These are phyloP conservation scores for Aspergillus jensenii DNA, from an alignment of 2,329 filamentous ascomycete genomes.

Conservation along the genomic window DNA sequence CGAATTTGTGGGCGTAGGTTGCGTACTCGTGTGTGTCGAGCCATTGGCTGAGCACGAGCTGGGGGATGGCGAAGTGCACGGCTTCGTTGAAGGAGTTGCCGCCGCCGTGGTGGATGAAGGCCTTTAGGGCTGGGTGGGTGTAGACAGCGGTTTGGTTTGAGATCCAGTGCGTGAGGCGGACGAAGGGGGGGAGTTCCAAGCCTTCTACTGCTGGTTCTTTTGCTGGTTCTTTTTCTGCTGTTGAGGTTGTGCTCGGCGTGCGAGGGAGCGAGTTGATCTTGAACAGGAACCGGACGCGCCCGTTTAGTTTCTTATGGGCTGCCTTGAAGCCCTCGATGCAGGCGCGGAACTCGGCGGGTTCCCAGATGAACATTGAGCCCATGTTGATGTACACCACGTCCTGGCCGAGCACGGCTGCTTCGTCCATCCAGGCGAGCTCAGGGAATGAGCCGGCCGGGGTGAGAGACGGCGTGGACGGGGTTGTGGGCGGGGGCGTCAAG, in stretches of 20 bases:
- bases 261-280: not conserved
- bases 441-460: not conserved
- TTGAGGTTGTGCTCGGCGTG: not conserved
- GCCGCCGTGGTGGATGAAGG: not conserved
- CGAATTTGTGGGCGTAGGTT: not conserved
- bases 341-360: not conserved
- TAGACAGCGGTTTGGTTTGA: not conserved
- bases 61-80: not conserved
- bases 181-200: not conserved
- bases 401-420: not conserved
- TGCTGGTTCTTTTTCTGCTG: not conserved
- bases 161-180: not conserved
- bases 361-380: not conserved
- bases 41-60: not conserved
- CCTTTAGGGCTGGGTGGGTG: not conserved
- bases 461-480: no score
- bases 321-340: not conserved
- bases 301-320: not conserved
- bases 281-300: not conserved
- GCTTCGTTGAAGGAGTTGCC: not conserved
- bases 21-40: not conserved
- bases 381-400: not conserved
- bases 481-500: not conserved
- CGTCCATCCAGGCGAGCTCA: not conserved
- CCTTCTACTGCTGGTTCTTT: not conserved